Conservation (phyloP, 345 rosid genomes). For the Acer yangbiense region DNA sequence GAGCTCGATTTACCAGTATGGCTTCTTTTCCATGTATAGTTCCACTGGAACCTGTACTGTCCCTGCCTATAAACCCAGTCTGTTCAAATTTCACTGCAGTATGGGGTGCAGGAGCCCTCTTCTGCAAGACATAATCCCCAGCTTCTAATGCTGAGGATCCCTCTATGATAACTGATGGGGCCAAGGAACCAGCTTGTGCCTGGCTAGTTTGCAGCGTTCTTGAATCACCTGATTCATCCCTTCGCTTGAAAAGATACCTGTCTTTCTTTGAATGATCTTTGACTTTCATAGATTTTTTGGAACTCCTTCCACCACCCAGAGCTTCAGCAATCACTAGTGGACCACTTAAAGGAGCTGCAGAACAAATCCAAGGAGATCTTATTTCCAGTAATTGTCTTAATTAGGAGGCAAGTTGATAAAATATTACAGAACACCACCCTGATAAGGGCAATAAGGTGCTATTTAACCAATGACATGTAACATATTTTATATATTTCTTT, state of each 20-base stretch:
- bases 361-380: constrained; percentile 5
- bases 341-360: constrained; percentile 93
- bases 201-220: constrained; percentile 34
- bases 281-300: constrained; percentile 63
- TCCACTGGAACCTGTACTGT: constrained; percentile 36
- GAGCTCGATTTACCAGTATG: constrained; percentile 26
- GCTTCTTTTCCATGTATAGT: constrained; percentile 37
- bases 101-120: constrained; percentile 48
- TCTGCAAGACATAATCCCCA: constrained; percentile 75
- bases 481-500: neutral
- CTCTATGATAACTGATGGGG: constrained; percentile 37
- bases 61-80: constrained; percentile 34
- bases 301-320: constrained; percentile 59
- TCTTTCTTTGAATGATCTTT: constrained; percentile 83
- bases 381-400: neutral
- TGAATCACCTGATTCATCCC: constrained; percentile 59
- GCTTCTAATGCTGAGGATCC: constrained; percentile 41
- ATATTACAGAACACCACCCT: neutral
- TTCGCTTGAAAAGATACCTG: constrained; percentile 74
- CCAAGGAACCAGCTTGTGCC: constrained; percentile 42
- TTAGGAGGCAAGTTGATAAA: neutral
- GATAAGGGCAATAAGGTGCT: neutral
- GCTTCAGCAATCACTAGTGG: constrained; percentile 92
- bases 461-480: neutral
- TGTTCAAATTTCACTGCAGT: constrained; percentile 41